Evolutionary conservation across 164 flowering plant genomes (phyloP), one percentile per base, ranked within the genome.

Genomic region (Annona cherimola): DNA sequence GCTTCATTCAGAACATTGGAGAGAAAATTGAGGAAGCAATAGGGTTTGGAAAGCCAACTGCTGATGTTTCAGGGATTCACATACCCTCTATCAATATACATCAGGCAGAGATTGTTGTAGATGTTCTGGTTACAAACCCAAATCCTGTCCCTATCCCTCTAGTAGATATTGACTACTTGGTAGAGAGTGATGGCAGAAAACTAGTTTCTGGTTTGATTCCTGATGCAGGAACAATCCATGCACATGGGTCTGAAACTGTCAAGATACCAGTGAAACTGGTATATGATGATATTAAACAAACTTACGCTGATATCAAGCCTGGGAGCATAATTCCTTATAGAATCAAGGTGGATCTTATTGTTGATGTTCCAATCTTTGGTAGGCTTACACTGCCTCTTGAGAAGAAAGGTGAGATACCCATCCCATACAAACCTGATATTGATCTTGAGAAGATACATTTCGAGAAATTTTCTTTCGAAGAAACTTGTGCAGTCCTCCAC

Each of bases 401-500:
- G 61, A 54, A 72, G 46, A 64, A 40, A 42, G 74, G 69, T 7
- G 74, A 72, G 68, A 72, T 72, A 43, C 74, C 74, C 16, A 54
- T 72, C 43, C 74, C 69, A 20, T 72, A 65, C 61, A 65, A 64
- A 62, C 68, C 74, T 39, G 69, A 65, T 18, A 18, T 72, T 46
- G 74, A 72, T 72, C 63, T 72, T 40, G 69, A 65, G 60, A 72
- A 72, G 68, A 72, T 79, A 19, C 40, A 68, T 7, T 79, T 79
- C 63, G 63, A 45, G 18, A 50, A 67, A 44, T 79, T 79, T 57
- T 73, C 81, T 41, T 70, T 79, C 57, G 81, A 75, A 26, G 81
- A 79, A 70, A 79, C 81, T 4, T 39, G 42, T 77, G 83, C 78
- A 14, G 55, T 59, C 35, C 74, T 77, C 45, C 78, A 77, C 63